These are phyloP conservation scores for Wickerhamiella brachini DNA, from an alignment of 805 yeast genomes.

Conservation along the genomic window DNA sequence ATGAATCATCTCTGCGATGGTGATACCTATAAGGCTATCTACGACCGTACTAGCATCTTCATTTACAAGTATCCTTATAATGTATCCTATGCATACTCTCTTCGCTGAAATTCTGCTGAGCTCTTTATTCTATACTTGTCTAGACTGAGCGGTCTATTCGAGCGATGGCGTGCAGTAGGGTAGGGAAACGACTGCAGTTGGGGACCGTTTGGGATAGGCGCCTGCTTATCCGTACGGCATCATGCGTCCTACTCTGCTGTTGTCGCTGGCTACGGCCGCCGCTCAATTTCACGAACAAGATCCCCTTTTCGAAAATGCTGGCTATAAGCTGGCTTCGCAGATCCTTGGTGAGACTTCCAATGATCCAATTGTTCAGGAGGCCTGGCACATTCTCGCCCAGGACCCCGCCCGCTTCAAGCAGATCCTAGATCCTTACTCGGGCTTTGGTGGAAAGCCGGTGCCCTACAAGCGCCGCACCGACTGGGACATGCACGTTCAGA, in stretches of 20 bases:
- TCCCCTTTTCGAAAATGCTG: not conserved
- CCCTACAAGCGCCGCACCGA: constrained; percentile 5
- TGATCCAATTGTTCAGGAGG: constrained; percentile 1
- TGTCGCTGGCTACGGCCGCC: not conserved
- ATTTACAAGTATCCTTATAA: no score
- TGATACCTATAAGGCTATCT: no score
- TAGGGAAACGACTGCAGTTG: no score
- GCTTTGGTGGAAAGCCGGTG: constrained; percentile 10
- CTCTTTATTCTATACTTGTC: no score
- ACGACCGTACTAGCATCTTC: no score
- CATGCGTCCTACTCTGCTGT: not conserved
- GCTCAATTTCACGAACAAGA: not conserved
- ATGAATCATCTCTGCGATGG: not conserved
- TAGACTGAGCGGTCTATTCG: no score
- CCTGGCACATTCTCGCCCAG: constrained; percentile 3
- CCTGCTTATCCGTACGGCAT: not conserved
- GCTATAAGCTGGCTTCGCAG: not conserved
- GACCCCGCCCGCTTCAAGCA: constrained; percentile 5
- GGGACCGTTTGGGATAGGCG: not conserved
- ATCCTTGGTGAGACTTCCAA: not conserved
- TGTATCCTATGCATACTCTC: no score
- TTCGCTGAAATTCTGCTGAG: no score
- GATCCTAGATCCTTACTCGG: constrained; percentile 3
- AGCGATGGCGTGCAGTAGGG: no score
- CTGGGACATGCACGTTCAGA: constrained; percentile 8